Conservation (phyloP, 2,329 filamentous ascomycete genomes). For the Diplocarpon mali region DNA sequence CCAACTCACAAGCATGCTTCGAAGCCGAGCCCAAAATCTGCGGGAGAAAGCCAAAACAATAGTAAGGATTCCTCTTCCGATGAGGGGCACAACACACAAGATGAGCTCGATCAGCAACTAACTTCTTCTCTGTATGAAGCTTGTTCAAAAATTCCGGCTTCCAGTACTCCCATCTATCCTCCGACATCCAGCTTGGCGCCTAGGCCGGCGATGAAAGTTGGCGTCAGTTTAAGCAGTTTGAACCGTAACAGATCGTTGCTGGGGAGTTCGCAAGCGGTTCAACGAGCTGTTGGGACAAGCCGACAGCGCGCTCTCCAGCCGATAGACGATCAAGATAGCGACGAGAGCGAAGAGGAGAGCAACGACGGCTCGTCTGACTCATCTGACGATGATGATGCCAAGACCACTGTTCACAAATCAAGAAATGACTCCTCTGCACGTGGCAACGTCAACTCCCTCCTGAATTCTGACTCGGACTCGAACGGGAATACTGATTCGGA, state of each 20-base stretch:
- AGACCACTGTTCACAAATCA: background rate
- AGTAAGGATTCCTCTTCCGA: slow-evolving; percentile 17
- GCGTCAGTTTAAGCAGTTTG: slow-evolving; percentile 17
- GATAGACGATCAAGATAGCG: slow-evolving; percentile 3
- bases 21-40: slow-evolving; percentile 2
- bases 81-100: slow-evolving; percentile 17
- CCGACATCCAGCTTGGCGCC: slow-evolving; percentile 10
- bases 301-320: slow-evolving; percentile 2
- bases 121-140: slow-evolving; percentile 23
- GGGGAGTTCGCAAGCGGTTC: slow-evolving; percentile 2
- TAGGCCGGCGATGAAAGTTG: slow-evolving; percentile 15
- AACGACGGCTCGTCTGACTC: slow-evolving; percentile 8
- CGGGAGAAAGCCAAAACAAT: slow-evolving; percentile 7
- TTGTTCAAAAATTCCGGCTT: slow-evolving; percentile 2
- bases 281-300: slow-evolving; percentile 1
- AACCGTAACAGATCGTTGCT: slow-evolving; percentile 10
- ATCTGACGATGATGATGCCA: slow-evolving; percentile 11
- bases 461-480: slow-evolving; percentile 3
- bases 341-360: slow-evolving; percentile 14
- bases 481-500: background rate
- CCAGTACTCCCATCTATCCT: slow-evolving; percentile 5
- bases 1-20: slow-evolving; percentile 4
- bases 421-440: background rate
- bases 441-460: slow-evolving; percentile 6
- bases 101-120: slow-evolving; percentile 23